A percentile compares a stretch with the other conserved stretches of the same genome.
These are phyloP conservation scores for Arabidopsis suecica DNA, from an alignment of 345 rosid species.

Conservation along the genomic window DNA sequence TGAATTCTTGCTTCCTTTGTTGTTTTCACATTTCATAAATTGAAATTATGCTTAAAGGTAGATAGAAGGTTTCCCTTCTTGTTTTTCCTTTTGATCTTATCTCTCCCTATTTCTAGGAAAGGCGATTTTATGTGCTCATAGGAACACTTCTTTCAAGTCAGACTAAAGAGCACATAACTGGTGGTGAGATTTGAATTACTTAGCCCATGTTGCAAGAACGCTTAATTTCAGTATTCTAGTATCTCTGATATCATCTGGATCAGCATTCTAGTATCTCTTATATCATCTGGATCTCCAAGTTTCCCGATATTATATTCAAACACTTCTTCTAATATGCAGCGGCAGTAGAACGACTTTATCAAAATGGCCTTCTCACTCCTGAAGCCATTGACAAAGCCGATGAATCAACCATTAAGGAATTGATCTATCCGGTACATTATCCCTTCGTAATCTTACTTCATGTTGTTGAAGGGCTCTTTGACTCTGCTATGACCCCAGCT, in stretches of 20 bases:
- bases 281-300: constrained; percentile 9
- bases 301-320: constrained; percentile 13
- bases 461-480: constrained; percentile 10
- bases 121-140: constrained; percentile 70
- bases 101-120: constrained; percentile 51
- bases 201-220: not conserved
- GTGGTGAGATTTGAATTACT: constrained; percentile 53
- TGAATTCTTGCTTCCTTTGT: not conserved
- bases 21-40: constrained; percentile 1
- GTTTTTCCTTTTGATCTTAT: constrained; percentile 22
- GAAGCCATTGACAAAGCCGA: constrained; percentile 81
- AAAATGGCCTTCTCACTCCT: constrained; percentile 75
- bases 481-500: not conserved
- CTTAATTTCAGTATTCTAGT: constrained; percentile 7
- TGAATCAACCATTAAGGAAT: constrained; percentile 72
- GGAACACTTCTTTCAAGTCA: constrained; percentile 82
- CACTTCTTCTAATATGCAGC: constrained; percentile 54
- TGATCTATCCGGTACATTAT: constrained; percentile 80
- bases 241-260: constrained; percentile 1
- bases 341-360: constrained; percentile 79
- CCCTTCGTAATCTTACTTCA: constrained; percentile 1
- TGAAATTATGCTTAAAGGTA: not conserved
- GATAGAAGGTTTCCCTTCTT: constrained; percentile 7
- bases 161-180: constrained; percentile 68
- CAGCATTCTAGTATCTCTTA: constrained; percentile 4